phyloP scores from a whole-genome alignment of 2,329 filamentous ascomycete species.

The Metarhizium rileyi region DNA sequence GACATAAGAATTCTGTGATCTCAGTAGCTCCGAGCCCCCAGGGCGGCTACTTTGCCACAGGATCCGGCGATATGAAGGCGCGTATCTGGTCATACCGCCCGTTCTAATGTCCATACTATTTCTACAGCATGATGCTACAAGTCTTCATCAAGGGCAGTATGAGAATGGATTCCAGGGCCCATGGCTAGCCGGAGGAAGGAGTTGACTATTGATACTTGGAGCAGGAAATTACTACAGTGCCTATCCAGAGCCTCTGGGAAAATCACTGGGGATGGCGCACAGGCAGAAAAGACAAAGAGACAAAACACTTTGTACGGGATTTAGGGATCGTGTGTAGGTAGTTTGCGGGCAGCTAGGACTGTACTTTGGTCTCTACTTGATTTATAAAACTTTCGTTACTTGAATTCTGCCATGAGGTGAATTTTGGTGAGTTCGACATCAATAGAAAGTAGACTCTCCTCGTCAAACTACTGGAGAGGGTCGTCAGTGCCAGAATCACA shows the following conservation, averaged over 20 bases:
- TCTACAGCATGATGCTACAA: not conserved
- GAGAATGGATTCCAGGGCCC: not conserved
- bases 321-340: constrained; percentile 10
- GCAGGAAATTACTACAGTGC: constrained; percentile 3
- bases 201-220: constrained; percentile 1
- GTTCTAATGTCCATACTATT: constrained; percentile 20
- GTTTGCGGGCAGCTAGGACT: not conserved
- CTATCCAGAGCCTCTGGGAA: not conserved
- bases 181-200: constrained; percentile 5
- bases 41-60: constrained; percentile 85
- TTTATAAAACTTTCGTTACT: not conserved
- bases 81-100: constrained; percentile 85
- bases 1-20: constrained; percentile 98
- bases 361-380: not conserved
- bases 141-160: not conserved
- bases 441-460: not conserved
- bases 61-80: constrained; percentile 94
- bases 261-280: constrained; percentile 14
- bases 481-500: not conserved
- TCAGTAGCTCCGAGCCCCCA: constrained; percentile 90
- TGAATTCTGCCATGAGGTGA: not conserved
- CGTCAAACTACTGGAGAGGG: not conserved
- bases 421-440: not conserved
- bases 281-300: constrained; percentile 16
- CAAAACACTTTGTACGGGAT: constrained; percentile 16